Evolutionary conservation across 768 basidiomycete genomes (phyloP).

Genomic region (Rhodosporidiobolus odoratus): DNA sequence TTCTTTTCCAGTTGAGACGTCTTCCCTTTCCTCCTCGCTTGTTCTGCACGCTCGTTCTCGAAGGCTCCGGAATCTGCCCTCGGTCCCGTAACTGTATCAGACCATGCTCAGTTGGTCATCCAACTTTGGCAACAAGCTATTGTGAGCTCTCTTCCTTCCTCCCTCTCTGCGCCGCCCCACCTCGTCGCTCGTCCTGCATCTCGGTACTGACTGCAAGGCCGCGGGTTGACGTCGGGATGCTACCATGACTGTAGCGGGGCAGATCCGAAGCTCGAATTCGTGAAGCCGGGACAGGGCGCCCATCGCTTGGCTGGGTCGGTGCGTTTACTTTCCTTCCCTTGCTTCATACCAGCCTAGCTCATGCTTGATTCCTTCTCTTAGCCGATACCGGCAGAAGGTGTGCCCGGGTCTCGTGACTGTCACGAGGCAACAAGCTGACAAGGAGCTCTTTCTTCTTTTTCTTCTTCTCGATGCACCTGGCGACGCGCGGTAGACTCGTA

Average conservation of each 20-base stretch:
- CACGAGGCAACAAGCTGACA: not conserved
- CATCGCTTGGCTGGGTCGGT: constrained; percentile 3
- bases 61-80: too few species aligned
- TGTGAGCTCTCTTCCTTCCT: not conserved
- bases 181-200: too few species aligned
- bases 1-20: too few species aligned
- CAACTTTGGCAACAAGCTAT: constrained; percentile 24
- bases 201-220: too few species aligned
- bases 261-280: constrained; percentile 36
- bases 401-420: not conserved
- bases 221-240: too few species aligned
- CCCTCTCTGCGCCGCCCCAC: not conserved
- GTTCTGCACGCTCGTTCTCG: too few species aligned
- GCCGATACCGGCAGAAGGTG: constrained; percentile 11
- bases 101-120: constrained; percentile 21
- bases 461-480: not conserved
- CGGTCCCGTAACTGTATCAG: not conserved
- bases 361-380: not conserved
- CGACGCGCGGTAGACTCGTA: constrained; percentile 19
- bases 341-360: not conserved
- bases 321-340: not conserved
- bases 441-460: not conserved
- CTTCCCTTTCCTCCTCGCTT: not conserved
- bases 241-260: constrained; percentile 12
- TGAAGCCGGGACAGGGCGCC: constrained; percentile 21